Percentiles rank a stretch among this genome's conserved stretches.
Evolutionary conservation across 1,284 basidiomycete genomes (phyloP).

Genomic region (Heterobasidion annosum): DNA sequence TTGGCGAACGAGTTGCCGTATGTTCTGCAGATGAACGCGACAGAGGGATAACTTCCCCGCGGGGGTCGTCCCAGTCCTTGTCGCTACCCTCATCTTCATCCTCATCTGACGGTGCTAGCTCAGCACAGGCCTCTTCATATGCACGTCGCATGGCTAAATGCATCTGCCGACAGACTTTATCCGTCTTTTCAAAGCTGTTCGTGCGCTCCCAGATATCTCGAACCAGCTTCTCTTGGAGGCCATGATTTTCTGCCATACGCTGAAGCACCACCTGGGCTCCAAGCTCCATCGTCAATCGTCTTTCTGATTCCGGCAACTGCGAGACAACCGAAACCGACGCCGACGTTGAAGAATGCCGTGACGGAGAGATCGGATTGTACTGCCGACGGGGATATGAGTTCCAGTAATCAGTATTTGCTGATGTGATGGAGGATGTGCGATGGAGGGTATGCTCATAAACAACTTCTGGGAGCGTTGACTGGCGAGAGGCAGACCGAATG

Average conservation of each 20-base stretch:
- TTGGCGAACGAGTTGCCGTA: too few relatives aligned
- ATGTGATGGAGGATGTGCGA: too few relatives aligned
- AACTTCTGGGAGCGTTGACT: too few relatives aligned
- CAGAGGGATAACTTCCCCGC: too few relatives aligned
- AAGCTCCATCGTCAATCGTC: not conserved
- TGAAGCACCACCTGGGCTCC: not conserved
- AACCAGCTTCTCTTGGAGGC: not conserved
- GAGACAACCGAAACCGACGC: not conserved
- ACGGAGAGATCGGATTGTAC: not conserved
- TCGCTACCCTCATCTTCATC: not conserved
- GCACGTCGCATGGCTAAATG: not conserved
- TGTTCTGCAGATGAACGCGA: too few relatives aligned
- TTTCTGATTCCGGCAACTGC: not conserved
- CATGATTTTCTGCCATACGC: not conserved
- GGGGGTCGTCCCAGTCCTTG: too few relatives aligned
- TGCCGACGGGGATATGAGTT: too few relatives aligned
- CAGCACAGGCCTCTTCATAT: not conserved
- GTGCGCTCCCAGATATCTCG: not conserved
- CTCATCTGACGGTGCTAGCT: not conserved
- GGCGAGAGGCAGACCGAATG: too few relatives aligned
- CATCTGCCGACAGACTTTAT: not conserved
- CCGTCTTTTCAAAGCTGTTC: not conserved
- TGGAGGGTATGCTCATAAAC: too few relatives aligned
- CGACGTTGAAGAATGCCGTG: not conserved
- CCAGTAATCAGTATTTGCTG: too few relatives aligned